Conservation (phyloP, 106 monocot genomes). For the Apostasia shenzhenica region DNA sequence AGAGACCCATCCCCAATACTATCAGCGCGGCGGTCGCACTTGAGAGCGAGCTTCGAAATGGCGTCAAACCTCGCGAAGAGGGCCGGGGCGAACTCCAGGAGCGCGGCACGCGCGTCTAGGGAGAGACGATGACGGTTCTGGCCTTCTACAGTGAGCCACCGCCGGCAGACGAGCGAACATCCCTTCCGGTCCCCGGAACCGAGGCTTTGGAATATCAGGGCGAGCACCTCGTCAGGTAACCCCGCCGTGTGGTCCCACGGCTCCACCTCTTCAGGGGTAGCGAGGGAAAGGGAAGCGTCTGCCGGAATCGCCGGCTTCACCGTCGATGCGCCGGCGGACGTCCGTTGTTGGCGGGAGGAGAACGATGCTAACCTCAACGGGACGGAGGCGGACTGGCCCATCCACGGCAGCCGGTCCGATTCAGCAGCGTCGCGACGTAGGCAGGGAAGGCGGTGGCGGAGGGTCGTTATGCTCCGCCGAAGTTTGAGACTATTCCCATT, state of each 20-base stretch:
- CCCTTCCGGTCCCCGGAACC: constrained; percentile 61
- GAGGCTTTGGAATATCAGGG: constrained; percentile 56
- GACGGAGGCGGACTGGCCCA: constrained; percentile 23
- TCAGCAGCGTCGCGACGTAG: too few relatives aligned
- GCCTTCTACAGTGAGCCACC: constrained; percentile 65
- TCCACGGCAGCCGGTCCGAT: not conserved
- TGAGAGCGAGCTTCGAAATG: constrained; percentile 60
- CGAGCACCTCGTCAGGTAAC: constrained; percentile 77
- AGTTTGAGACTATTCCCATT: too few relatives aligned
- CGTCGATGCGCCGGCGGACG: not conserved
- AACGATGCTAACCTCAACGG: not conserved
- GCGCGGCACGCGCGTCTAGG: constrained; percentile 52
- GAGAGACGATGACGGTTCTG: constrained; percentile 59
- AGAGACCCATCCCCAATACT: constrained; percentile 63
- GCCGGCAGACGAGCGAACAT: constrained; percentile 75
- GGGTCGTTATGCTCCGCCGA: too few relatives aligned
- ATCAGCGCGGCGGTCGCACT: constrained; percentile 57
- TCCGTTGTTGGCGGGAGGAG: constrained; percentile 1
- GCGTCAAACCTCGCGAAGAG: constrained; percentile 52
- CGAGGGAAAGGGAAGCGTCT: not conserved
- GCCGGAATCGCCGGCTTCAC: not conserved
- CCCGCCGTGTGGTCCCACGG: constrained; percentile 28
- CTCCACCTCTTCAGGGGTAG: not conserved
- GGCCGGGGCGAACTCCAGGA: constrained; percentile 20
- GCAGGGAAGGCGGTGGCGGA: too few relatives aligned